Conservation (phyloP, 129 eudicot genomes). For the Flaveria linearis region DNA sequence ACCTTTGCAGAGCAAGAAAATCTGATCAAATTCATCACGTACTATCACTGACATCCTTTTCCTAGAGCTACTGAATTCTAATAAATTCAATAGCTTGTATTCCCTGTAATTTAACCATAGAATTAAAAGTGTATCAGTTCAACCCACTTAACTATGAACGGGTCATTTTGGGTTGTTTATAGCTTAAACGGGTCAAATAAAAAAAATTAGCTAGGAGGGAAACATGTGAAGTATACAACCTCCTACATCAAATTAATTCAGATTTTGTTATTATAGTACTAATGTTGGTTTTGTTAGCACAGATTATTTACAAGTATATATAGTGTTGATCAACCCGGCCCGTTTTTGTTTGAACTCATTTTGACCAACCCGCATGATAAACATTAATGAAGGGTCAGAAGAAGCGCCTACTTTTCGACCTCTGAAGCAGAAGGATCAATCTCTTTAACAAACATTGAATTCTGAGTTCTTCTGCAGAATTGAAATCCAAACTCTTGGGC, state of each 20-base stretch:
- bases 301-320: not conserved
- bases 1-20: slow-evolving; percentile 55
- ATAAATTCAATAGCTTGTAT: slow-evolving; percentile 53
- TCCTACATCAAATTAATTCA: not conserved
- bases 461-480: slow-evolving; percentile 49
- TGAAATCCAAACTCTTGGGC: slow-evolving; percentile 64
- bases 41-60: slow-evolving; percentile 62
- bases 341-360: not conserved
- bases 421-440: slow-evolving; percentile 40
- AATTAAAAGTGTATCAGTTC: not conserved
- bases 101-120: slow-evolving; percentile 37
- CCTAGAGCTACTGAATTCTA: slow-evolving; percentile 57
- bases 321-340: not conserved
- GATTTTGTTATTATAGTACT: not conserved
- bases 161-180: not conserved
- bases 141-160: not conserved
- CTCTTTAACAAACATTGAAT: slow-evolving; percentile 45
- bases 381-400: not conserved
- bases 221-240: not conserved
- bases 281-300: not conserved
- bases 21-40: slow-evolving; percentile 49
- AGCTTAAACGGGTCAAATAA: slow-evolving; percentile 1
- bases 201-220: not conserved
- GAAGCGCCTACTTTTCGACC: slow-evolving; percentile 44
- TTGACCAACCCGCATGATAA: not conserved